Evolutionary conservation across 75 land plant species (phyloP).

Genomic region (Azolla pinnata): DNA sequence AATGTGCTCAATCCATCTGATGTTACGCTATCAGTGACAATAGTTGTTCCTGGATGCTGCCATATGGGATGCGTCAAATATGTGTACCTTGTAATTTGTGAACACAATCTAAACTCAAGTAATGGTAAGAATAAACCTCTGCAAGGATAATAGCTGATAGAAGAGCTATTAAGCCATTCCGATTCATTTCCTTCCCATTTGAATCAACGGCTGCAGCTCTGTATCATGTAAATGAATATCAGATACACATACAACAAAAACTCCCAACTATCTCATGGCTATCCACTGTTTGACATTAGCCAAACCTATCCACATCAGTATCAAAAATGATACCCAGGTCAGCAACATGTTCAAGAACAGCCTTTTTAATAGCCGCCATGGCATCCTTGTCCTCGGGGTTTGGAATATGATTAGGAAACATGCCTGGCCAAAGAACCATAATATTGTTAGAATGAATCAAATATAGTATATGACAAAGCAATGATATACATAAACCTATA

Average conservation of each 20-base stretch:
- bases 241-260: conserved; percentile 8
- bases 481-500: no score
- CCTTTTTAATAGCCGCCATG: conserved; percentile 79
- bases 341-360: conserved; percentile 77
- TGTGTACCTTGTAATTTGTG: neutral
- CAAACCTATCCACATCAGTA: conserved; percentile 94
- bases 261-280: neutral
- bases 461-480: no score
- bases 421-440: conserved; percentile 31
- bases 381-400: conserved; percentile 94
- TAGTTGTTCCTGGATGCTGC: conserved; percentile 94
- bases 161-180: conserved; percentile 86
- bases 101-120: neutral
- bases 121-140: conserved; percentile 36
- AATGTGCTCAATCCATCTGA: conserved; percentile 93
- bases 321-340: conserved; percentile 96
- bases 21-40: conserved; percentile 97
- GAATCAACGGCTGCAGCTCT: conserved; percentile 98
- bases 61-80: neutral
- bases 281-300: conserved; percentile 1
- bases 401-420: conserved; percentile 97
- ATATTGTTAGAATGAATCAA: no score
- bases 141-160: conserved; percentile 90
- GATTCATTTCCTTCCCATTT: conserved; percentile 68
- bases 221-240: conserved; percentile 2